Percentiles rank a stretch among this genome's conserved stretches.
phyloP scores from a whole-genome alignment of 176 grass and related monocot genomes.

The Eleusine coracana region DNA sequence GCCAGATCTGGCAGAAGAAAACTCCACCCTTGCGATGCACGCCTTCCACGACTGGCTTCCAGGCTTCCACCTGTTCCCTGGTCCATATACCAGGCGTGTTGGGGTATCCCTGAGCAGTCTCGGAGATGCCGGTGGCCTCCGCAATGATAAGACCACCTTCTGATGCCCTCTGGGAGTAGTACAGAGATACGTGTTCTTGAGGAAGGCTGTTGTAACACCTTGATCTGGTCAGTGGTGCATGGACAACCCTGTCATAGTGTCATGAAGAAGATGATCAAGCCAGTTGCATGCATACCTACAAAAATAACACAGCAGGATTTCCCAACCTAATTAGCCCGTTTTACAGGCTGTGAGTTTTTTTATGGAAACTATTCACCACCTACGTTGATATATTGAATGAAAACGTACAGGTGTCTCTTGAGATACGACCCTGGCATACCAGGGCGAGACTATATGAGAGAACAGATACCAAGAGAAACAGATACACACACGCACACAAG shows the following conservation, averaged over 20 bases:
- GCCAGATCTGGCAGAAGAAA: conserved; percentile 83
- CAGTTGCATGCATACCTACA: not conserved
- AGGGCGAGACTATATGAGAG: no score
- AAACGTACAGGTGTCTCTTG: no score
- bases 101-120: conserved; percentile 49
- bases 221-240: conserved; percentile 32
- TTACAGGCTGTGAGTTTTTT: not conserved
- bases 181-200: conserved; percentile 33
- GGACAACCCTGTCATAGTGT: conserved; percentile 35
- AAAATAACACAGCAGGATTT: not conserved
- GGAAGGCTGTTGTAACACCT: conserved; percentile 45
- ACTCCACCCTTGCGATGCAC: conserved; percentile 70
- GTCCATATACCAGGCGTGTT: conserved; percentile 68
- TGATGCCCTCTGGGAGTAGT: conserved; percentile 54
- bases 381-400: no score
- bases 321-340: not conserved
- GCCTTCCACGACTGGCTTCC: conserved; percentile 56
- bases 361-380: no score
- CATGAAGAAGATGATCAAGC: not conserved
- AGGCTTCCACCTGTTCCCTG: conserved; percentile 65
- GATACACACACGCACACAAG: no score
- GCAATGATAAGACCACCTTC: conserved; percentile 43
- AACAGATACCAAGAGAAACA: no score
- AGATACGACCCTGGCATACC: no score
- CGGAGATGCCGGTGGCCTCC: conserved; percentile 46